Percentiles rank a stretch among this genome's conserved stretches.
phyloP scores from a whole-genome alignment of 2,329 filamentous ascomycete genomes.

The Xylaria polymorpha region DNA sequence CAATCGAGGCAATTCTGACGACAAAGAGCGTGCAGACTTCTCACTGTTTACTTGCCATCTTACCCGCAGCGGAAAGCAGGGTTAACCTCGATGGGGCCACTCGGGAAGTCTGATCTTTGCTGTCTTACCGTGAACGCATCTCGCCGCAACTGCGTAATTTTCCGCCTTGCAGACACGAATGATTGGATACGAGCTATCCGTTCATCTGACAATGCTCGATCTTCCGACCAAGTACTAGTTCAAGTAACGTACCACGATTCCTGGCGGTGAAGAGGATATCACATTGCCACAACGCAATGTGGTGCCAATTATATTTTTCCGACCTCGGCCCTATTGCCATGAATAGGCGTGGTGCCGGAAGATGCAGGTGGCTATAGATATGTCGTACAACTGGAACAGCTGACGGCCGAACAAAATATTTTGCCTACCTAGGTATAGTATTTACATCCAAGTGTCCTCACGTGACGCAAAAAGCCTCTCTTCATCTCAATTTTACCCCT shows the following conservation, averaged over 20 bases:
- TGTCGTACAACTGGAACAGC: constrained; percentile 1
- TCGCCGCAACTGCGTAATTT: constrained; percentile 1
- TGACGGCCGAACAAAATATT: background rate
- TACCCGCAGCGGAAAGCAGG: constrained; percentile 3
- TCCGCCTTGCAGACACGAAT: constrained; percentile 17
- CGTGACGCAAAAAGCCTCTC: constrained; percentile 11
- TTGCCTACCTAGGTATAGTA: background rate
- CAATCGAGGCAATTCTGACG: constrained; percentile 3
- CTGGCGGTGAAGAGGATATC: constrained; percentile 23
- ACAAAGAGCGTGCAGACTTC: background rate
- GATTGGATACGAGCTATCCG: constrained; percentile 20
- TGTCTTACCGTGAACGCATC: constrained; percentile 31
- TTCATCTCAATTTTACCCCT: background rate
- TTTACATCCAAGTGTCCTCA: constrained; percentile 12
- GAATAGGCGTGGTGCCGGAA: constrained; percentile 1
- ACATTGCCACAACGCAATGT: background rate
- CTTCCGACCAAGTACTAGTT: constrained; percentile 11
- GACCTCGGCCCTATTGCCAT: background rate
- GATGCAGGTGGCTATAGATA: background rate
- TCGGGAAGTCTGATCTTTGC: constrained; percentile 21
- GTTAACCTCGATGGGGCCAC: constrained; percentile 15
- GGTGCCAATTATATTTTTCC: constrained; percentile 7
- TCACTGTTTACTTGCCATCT: background rate
- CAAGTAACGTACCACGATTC: constrained; percentile 13
- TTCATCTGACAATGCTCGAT: constrained; percentile 10